Conservation (phyloP, 1,284 basidiomycete species). For the Xerocomus amazonicus region DNA sequence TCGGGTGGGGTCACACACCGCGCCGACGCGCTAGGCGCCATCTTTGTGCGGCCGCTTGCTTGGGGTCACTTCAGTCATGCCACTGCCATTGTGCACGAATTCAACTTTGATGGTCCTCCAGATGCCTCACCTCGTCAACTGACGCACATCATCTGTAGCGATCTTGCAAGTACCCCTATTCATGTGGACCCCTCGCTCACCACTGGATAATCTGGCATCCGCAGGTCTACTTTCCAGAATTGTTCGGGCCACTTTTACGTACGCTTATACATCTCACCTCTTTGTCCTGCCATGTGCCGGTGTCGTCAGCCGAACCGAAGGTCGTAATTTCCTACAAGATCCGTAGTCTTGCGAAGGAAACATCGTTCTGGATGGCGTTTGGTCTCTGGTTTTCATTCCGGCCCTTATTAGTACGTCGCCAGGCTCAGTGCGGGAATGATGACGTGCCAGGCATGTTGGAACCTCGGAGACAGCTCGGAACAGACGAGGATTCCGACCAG, state of each 20-base stretch:
- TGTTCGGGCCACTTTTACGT: conserved; percentile 67
- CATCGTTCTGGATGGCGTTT: conserved; percentile 78
- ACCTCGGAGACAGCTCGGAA: conserved; percentile 42
- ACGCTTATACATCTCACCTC: conserved; percentile 65
- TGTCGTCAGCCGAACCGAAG: conserved; percentile 15
- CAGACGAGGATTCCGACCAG: conserved; percentile 38
- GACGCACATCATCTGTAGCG: conserved; percentile 71
- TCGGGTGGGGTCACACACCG: not conserved
- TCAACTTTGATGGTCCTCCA: conserved; percentile 24
- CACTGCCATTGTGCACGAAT: conserved; percentile 36
- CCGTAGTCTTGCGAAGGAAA: conserved; percentile 73
- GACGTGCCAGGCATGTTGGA: conserved; percentile 4
- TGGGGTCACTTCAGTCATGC: conserved; percentile 59
- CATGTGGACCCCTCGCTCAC: not conserved
- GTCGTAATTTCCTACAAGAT: conserved; percentile 73
- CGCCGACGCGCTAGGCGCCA: not conserved
- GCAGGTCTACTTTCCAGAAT: conserved; percentile 73
- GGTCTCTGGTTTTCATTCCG: conserved; percentile 77
- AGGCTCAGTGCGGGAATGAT: not conserved
- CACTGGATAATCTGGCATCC: not conserved
- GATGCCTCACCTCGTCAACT: conserved; percentile 24
- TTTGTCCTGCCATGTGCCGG: conserved; percentile 35
- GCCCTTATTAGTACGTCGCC: conserved; percentile 48
- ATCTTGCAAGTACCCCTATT: conserved; percentile 50
- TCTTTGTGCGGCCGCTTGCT: conserved; percentile 52